Percentiles rank a stretch among this genome's conserved stretches.
Evolutionary conservation across 2,329 filamentous ascomycete species (phyloP).

Genomic region (Talaromyces sp.): DNA sequence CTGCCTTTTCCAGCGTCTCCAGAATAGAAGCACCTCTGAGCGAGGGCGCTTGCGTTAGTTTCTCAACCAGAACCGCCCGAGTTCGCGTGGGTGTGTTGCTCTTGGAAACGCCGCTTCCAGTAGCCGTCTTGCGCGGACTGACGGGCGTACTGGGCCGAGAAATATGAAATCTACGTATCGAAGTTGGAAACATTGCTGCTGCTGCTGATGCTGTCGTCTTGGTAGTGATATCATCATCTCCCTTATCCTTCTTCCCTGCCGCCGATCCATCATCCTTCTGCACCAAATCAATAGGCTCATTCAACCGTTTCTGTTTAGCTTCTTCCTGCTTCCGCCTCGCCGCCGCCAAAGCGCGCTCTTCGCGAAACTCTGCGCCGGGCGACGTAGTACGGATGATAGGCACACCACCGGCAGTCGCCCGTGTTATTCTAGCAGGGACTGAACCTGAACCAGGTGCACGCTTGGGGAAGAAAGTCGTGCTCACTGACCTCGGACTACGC

Average conservation of each 20-base stretch:
- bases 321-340: slow-evolving; percentile 25
- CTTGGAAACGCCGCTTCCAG: slow-evolving; percentile 28
- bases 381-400: slow-evolving; percentile 37
- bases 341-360: slow-evolving; percentile 24
- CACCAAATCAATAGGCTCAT: slow-evolving; percentile 18
- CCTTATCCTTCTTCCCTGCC: not conserved
- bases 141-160: slow-evolving; percentile 24
- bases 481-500: slow-evolving; percentile 30
- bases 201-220: slow-evolving; percentile 6
- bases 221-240: no score
- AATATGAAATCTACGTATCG: slow-evolving; percentile 36
- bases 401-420: slow-evolving; percentile 19
- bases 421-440: not conserved
- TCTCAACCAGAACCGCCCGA: slow-evolving; percentile 36
- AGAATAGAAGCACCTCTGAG: slow-evolving; percentile 29
- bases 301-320: slow-evolving; percentile 18
- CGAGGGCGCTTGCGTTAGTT: slow-evolving; percentile 27
- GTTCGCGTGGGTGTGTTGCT: slow-evolving; percentile 19
- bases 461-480: slow-evolving; percentile 20
- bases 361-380: slow-evolving; percentile 36
- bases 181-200: slow-evolving; percentile 19
- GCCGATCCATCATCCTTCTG: not conserved
- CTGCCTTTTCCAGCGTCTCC: slow-evolving; percentile 14
- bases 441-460: not conserved
- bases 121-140: slow-evolving; percentile 20